These are phyloP conservation scores for Aspergillus bridgeri DNA, from an alignment of 495 filamentous ascomycete species.

Conservation along the genomic window DNA sequence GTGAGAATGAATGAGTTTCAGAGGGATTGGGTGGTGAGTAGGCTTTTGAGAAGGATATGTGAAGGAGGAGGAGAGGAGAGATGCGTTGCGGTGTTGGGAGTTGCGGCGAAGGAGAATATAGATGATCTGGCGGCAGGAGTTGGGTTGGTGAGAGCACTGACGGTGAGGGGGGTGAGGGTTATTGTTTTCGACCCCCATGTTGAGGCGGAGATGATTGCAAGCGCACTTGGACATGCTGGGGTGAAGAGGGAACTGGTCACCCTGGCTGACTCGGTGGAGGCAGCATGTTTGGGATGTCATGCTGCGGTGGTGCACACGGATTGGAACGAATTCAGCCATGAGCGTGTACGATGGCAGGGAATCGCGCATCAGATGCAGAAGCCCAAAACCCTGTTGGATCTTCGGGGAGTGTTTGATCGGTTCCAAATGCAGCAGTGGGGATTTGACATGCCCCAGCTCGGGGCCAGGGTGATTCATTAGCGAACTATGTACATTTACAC, in stretches of 20 bases:
- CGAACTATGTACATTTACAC: background rate
- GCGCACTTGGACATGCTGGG: slow-evolving; percentile 1
- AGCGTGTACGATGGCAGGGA: slow-evolving; percentile 11
- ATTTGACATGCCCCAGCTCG: slow-evolving; percentile 11
- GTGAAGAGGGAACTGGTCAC: background rate
- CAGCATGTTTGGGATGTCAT: slow-evolving; percentile 14
- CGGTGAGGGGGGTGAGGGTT: slow-evolving; percentile 54
- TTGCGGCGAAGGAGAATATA: background rate
- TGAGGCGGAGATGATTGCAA: background rate
- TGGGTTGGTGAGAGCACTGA: slow-evolving; percentile 58
- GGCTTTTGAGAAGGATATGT: background rate
- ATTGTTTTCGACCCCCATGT: slow-evolving; percentile 62
- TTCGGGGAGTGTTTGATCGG: slow-evolving; percentile 4
- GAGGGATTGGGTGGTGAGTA: background rate
- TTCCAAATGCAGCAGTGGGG: slow-evolving; percentile 14
- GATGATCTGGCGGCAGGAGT: slow-evolving; percentile 18
- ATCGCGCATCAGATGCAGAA: slow-evolving; percentile 10
- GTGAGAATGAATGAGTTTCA: slow-evolving; percentile 57
- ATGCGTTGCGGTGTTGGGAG: background rate
- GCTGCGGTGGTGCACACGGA: slow-evolving; percentile 11
- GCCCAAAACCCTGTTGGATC: slow-evolving; percentile 10
- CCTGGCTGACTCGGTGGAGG: slow-evolving; percentile 11
- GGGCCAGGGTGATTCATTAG: background rate
- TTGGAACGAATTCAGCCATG: slow-evolving; percentile 12
- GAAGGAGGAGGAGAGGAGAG: background rate